Base-by-base conservation (phyloP, 495 filamentous ascomycete species). In the Clavariopsis aquatica region DNA sequence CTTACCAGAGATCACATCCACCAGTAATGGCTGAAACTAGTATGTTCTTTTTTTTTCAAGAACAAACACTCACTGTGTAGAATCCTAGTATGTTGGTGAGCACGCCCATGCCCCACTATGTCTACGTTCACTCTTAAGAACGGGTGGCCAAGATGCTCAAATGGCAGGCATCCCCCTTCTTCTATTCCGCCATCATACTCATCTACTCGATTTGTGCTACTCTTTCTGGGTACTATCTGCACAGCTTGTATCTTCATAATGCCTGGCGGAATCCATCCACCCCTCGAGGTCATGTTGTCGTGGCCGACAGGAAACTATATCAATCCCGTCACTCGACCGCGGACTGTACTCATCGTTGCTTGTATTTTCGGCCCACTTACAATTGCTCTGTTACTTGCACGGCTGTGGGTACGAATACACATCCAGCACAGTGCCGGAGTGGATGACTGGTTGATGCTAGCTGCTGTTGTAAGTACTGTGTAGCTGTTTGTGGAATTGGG, bases 361-460 rank as follows among this genome's bases (percentile, higher is more conserved):
- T 54, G 24, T 49, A 28, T 69, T 3, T 53, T 71, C 20, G 46
- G 29, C 3, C 38, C 52, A 36, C 27, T 69, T 20, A 51, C 60
- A 7, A 4, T 69, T 13, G 46, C 20, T 12, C 26, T 68, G 12
- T 20, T 70, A 15, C 5, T 57, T 27, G 65, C 49, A 13, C n/a
- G 68, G 29, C 52, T 71, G 31, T 71, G 57, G 52, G 65, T 62
- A 2, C 13, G 68, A 20, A 29, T 64, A 1, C 15, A 27, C 12
- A 61, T 71, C n/a, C 59, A 60, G 31, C 28, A 46, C 26, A 69
- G 65, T 52, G 34, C 56, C 9, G 68, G 68, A 26, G 24, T 38
- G 19, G 68, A 71, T 49, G 68, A 71, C 38, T 49, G 49, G 34
- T 23, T 71, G 54, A 71, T 71, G 38, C 10, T 59, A 10, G 56